Evolutionary conservation across 129 eudicot species (phyloP).

Genomic region (Gnaphalium uliginosum): DNA sequence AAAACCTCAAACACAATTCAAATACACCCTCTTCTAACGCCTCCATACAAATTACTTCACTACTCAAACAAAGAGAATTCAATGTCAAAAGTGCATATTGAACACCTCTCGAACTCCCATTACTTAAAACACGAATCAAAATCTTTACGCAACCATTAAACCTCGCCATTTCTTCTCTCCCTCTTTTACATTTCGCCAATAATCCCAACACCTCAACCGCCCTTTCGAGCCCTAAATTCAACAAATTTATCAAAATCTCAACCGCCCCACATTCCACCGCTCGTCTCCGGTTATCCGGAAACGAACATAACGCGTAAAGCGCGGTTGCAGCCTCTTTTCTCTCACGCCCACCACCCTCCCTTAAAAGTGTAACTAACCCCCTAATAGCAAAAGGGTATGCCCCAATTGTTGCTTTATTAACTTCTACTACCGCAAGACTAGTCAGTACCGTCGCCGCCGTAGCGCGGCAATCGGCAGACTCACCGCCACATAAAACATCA

Average conservation of each 20-base stretch:
- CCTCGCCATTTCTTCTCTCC: slow-evolving; percentile 64
- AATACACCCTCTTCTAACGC: slow-evolving; percentile 66
- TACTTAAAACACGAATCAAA: slow-evolving; percentile 55
- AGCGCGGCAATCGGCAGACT: slow-evolving; percentile 57
- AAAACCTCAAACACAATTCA: slow-evolving; percentile 69
- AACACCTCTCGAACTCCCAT: slow-evolving; percentile 90
- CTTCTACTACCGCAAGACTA: slow-evolving; percentile 90
- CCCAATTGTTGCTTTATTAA: slow-evolving; percentile 90
- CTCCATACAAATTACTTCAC: slow-evolving; percentile 50
- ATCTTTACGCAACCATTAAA: slow-evolving; percentile 47
- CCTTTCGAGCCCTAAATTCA: slow-evolving; percentile 69
- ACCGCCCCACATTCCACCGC: slow-evolving; percentile 76
- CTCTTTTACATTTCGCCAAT: slow-evolving; percentile 68
- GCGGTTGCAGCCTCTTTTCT: slow-evolving; percentile 94
- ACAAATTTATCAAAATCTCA: slow-evolving; percentile 40
- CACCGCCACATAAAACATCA: slow-evolving; percentile 47
- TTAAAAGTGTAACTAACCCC: slow-evolving; percentile 51
- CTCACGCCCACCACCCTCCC: slow-evolving; percentile 57
- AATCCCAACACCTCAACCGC: slow-evolving; percentile 88
- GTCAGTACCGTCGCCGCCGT: slow-evolving; percentile 90
- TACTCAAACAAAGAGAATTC: slow-evolving; percentile 55
- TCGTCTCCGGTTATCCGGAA: slow-evolving; percentile 76
- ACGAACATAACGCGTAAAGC: slow-evolving; percentile 66
- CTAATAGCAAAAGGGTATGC: slow-evolving; percentile 73
- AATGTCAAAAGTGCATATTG: slow-evolving; percentile 70